Percentiles rank a stretch among this genome's conserved stretches.
phyloP scores from a whole-genome alignment of 352 stramenopile genomes.

The Pythium phragmiticola region DNA sequence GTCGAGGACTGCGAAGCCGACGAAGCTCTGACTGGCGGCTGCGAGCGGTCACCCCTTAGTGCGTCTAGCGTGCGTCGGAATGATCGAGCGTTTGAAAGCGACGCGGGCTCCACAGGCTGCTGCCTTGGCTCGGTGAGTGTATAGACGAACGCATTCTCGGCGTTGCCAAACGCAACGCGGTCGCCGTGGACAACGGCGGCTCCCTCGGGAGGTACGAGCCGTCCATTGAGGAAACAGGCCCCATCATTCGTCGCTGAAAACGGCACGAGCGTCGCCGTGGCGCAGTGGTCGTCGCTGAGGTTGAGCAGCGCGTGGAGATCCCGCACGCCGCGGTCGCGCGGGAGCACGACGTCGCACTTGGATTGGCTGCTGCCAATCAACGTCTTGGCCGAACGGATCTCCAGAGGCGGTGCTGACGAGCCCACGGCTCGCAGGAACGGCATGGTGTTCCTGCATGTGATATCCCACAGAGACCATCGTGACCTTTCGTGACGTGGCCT shows the following conservation, averaged over 20 bases:
- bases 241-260: conserved; percentile 38
- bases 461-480: neutral
- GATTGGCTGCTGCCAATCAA: conserved; percentile 43
- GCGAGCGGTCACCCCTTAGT: conserved; percentile 39
- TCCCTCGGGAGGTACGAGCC: conserved; percentile 39
- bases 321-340: conserved; percentile 30
- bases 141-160: conserved; percentile 50
- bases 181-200: conserved; percentile 57
- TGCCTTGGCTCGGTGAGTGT: conserved; percentile 30
- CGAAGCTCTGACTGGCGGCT: neutral
- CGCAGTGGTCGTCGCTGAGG: conserved; percentile 32
- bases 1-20: conserved; percentile 15
- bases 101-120: neutral
- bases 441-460: conserved; percentile 27
- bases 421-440: conserved; percentile 35
- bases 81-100: conserved; percentile 21
- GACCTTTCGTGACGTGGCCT: conserved; percentile 17
- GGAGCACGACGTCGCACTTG: conserved; percentile 65
- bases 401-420: conserved; percentile 13
- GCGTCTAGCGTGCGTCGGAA: conserved; percentile 52
- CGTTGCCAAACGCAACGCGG: conserved; percentile 49
- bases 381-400: conserved; percentile 62
- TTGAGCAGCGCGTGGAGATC: conserved; percentile 63
- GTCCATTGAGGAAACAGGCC: conserved; percentile 54
- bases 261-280: conserved; percentile 46